These are phyloP conservation scores for Sporisorium exsertum DNA, from an alignment of 1,284 basidiomycete species.

Conservation along the genomic window DNA sequence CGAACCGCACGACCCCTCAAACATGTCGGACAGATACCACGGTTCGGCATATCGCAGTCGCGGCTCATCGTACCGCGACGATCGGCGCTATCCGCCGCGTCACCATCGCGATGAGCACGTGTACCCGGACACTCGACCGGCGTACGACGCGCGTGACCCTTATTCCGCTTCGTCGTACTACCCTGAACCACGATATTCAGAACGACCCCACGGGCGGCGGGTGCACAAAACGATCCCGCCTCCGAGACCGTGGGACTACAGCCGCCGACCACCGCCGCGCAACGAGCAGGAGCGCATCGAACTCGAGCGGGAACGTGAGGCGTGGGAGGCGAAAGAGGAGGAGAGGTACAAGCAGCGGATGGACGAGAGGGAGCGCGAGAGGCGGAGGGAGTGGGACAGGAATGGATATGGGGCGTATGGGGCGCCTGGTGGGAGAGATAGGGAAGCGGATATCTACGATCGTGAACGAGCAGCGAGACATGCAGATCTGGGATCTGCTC, in stretches of 20 bases:
- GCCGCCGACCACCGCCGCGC: conserved; percentile 33
- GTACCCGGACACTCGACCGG: conserved; percentile 7
- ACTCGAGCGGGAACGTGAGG: conserved; percentile 35
- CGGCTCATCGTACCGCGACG: conserved; percentile 18
- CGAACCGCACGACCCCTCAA: background rate
- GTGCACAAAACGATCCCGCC: conserved; percentile 40
- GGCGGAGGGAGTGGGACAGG: conserved; percentile 17
- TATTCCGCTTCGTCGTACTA: conserved; percentile 28
- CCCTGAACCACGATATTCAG: conserved; percentile 15
- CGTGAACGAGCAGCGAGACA: conserved; percentile 14
- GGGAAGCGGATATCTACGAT: conserved; percentile 19
- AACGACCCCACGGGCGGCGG: conserved; percentile 15
- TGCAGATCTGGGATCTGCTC: conserved; percentile 8
- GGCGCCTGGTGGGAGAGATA: conserved; percentile 11
- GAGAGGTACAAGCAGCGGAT: conserved; percentile 37
- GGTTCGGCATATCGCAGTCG: conserved; percentile 28
- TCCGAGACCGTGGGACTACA: conserved; percentile 44
- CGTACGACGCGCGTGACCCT: conserved; percentile 21
- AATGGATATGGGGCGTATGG: conserved; percentile 9
- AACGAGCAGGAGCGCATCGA: conserved; percentile 33
- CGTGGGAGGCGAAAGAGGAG: conserved; percentile 43
- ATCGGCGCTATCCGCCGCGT: conserved; percentile 20
- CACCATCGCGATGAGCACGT: conserved; percentile 25
- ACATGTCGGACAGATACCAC: conserved; percentile 38
- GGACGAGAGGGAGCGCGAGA: conserved; percentile 33